Evolutionary conservation across 148 eudicot genomes (phyloP), one percentile per base, ranked within the genome.

Genomic region (Dianthus caryophyllus): DNA sequence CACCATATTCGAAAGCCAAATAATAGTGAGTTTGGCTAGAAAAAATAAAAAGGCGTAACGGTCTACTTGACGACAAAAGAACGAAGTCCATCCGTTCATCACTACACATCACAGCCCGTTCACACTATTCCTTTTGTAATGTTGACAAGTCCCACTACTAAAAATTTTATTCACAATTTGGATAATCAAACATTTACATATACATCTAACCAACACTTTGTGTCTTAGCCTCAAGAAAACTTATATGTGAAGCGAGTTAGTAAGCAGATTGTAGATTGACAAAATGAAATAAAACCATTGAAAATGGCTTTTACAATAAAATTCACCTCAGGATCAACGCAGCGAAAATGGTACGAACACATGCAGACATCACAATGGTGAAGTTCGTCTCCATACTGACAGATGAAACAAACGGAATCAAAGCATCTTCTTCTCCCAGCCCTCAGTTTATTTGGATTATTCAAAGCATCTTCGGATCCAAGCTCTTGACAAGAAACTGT

Each of bases 341-440:
- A 81, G 22, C 31, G 58, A 62, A 63, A 44, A 73, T 82, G 85
- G 61, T 78, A 82, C 12, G 85, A 78, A 55, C 78, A 78, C 66
- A 69, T 25, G 80, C 85, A 82, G 68, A 24, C 62, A 67, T 78
- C 85, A 82, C 85, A 82, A 73, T 77, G 82, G 54, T 66, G 73
- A 41, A 78, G 74, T 60, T 79, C 71, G 24, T 71, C 82, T 67
- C 85, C 85, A 76, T 82, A 64, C 68, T 82, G 82, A 71, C 85
- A 82, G 71, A 78, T 68, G 62, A 79, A 78, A 73, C 85, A 82
- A 69, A 82, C 82, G 26, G 82, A 70, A 65, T 82, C 85, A 58
- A 26, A 65, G 18, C 66, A 57, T 61, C 58, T 80, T 54, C 70
- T 61, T 70, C 67, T 77, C 56, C 41, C 72, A 52, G 56, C 72